Conservation (phyloP, 2,329 filamentous ascomycete species). For the Pseudophaeomoniella oleicola region DNA sequence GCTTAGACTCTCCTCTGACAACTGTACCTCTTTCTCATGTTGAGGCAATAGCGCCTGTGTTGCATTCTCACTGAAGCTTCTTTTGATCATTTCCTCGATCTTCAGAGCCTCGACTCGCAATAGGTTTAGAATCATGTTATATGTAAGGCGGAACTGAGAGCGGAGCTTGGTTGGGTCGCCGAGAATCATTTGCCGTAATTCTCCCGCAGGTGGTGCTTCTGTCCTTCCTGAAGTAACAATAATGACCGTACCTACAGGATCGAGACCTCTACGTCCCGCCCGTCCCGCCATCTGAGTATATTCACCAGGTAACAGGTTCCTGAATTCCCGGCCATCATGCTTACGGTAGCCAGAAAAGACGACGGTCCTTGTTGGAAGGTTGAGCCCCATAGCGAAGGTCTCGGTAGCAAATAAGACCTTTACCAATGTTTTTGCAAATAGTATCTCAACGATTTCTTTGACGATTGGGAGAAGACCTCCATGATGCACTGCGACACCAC, state of each 20-base stretch:
- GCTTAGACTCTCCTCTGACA: conserved; percentile 80
- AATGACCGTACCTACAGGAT: conserved; percentile 86
- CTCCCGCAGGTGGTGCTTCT: conserved; percentile 72
- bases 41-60: conserved; percentile 88
- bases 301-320: conserved; percentile 82
- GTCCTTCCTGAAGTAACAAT: conserved; percentile 70
- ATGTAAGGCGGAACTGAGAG: conserved; percentile 92
- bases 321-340: conserved; percentile 82
- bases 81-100: conserved; percentile 99
- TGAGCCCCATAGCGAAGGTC: conserved; percentile 96
- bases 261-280: conserved; percentile 81
- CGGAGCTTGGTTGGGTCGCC: conserved; percentile 89
- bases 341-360: conserved; percentile 97
- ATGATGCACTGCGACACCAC: conserved; percentile 92
- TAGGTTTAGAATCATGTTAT: conserved; percentile 98
- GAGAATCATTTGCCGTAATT: conserved; percentile 85
- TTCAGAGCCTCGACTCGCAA: conserved; percentile 90
- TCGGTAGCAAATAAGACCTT: conserved; percentile 97
- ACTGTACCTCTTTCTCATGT: conserved; percentile 84
- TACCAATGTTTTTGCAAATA: conserved; percentile 88
- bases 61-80: conserved; percentile 95
- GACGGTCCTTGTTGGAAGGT: conserved; percentile 86
- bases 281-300: conserved; percentile 98
- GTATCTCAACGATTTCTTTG: conserved; percentile 92
- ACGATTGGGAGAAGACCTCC: conserved; percentile 89